Evolutionary conservation across 139 green algal species (phyloP).

Genomic region (Chlamydomonas schloesseri): DNA sequence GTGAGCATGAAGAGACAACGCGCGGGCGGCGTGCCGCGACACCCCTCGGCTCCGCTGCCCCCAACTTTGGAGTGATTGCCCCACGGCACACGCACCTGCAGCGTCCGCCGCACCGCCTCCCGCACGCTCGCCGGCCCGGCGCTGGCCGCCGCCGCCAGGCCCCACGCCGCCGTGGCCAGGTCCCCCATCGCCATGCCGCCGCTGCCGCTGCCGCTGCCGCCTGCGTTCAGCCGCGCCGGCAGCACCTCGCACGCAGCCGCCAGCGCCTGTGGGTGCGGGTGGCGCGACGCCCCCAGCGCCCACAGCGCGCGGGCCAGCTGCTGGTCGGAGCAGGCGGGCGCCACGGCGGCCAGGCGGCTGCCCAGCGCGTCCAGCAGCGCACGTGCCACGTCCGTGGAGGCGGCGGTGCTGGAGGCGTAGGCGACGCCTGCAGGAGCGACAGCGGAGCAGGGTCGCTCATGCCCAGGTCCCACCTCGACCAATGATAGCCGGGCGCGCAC

Average conservation of each 20-base stretch:
- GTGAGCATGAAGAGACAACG: too few relatives aligned
- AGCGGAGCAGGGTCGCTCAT: too few relatives aligned
- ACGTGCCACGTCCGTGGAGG: neutral
- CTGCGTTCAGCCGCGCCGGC: neutral
- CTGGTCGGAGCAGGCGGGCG: conserved; percentile 6
- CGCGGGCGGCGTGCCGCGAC: too few relatives aligned
- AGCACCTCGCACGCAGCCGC: conserved; percentile 21
- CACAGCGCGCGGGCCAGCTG: conserved; percentile 31
- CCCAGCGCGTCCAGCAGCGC: conserved; percentile 32
- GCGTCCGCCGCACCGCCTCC: neutral
- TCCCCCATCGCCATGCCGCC: neutral
- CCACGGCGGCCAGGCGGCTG: neutral
- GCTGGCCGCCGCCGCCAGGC: conserved; percentile 5
- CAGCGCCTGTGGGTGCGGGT: neutral
- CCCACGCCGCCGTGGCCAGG: conserved; percentile 13
- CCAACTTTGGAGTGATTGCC: too few relatives aligned
- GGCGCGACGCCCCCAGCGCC: conserved; percentile 25
- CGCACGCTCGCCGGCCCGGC: neutral
- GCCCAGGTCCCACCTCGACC: too few relatives aligned
- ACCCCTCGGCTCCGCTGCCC: too few relatives aligned
- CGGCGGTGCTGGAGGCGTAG: neutral
- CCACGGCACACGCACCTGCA: neutral
- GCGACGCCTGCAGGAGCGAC: too few relatives aligned
- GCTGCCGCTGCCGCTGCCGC: too few relatives aligned
- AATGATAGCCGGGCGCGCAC: too few relatives aligned